Evolutionary conservation across 805 yeast species (phyloP).

Genomic region (Kodamaea fukazawae): DNA sequence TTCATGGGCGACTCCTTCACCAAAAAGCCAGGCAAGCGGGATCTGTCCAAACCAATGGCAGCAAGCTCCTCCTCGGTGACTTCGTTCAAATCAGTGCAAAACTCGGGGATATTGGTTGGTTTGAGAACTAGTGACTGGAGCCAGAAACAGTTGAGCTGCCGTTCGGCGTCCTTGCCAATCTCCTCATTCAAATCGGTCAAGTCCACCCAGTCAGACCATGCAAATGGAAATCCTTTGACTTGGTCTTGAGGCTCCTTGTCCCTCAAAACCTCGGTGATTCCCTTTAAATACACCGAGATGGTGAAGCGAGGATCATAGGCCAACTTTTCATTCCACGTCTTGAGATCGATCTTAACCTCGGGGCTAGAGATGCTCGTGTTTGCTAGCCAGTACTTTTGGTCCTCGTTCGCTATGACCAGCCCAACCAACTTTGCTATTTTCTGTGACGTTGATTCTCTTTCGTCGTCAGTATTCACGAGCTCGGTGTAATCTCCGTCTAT

Average conservation of each 20-base stretch:
- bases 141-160: conserved; percentile 16
- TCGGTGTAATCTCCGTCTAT: too few species aligned
- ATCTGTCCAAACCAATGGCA: conserved; percentile 10
- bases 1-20: conserved; percentile 21
- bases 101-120: conserved; percentile 13
- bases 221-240: conserved; percentile 21
- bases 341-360: conserved; percentile 1
- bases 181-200: conserved; percentile 12
- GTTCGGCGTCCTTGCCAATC: neutral
- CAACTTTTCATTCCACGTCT: conserved; percentile 1
- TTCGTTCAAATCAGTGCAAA: conserved; percentile 14
- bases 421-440: conserved; percentile 7
- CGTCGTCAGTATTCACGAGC: too few species aligned
- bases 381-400: conserved; percentile 15
- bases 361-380: conserved; percentile 14
- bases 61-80: conserved; percentile 15
- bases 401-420: conserved; percentile 7
- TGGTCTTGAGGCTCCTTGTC: conserved; percentile 8
- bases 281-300: conserved; percentile 16
- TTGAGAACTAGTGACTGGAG: conserved; percentile 19
- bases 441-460: too few species aligned
- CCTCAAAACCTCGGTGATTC: conserved; percentile 1
- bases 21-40: conserved; percentile 17
- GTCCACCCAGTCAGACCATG: conserved; percentile 28
- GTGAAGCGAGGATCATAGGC: conserved; percentile 22